Evolutionary conservation across 2,329 filamentous ascomycete genomes (phyloP).

Genomic region (Hypoxylon sp.): DNA sequence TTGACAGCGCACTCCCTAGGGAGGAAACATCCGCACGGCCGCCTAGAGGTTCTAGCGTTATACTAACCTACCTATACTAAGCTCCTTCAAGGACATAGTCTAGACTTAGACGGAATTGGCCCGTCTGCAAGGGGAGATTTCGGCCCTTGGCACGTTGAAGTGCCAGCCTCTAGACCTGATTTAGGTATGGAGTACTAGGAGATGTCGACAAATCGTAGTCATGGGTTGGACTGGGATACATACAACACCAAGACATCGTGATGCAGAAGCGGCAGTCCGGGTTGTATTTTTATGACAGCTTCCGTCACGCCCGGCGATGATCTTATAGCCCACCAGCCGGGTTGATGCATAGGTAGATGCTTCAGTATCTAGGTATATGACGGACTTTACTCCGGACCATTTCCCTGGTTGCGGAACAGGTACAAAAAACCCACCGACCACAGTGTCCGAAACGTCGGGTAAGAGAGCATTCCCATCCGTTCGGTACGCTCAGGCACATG

Average conservation of each 20-base stretch:
- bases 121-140: constrained; percentile 42
- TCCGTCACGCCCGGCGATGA: constrained; percentile 21
- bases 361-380: constrained; percentile 11
- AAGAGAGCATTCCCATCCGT: constrained; percentile 17
- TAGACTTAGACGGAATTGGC: constrained; percentile 30
- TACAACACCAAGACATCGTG: constrained; percentile 13
- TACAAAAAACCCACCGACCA: constrained; percentile 19
- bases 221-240: constrained; percentile 5
- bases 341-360: constrained; percentile 22
- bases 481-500: constrained; percentile 39
- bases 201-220: constrained; percentile 21
- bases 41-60: constrained; percentile 24
- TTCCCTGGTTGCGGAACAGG: constrained; percentile 27
- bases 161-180: constrained; percentile 24
- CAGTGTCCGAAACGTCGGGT: constrained; percentile 32
- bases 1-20: constrained; percentile 33
- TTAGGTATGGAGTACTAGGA: constrained; percentile 7
- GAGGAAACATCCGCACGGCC: constrained; percentile 11
- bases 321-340: constrained; percentile 13
- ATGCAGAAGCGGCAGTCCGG: constrained; percentile 29
- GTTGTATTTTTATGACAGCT: constrained; percentile 25
- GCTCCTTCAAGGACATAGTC: constrained; percentile 25
- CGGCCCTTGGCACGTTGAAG: constrained; percentile 34
- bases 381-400: constrained; percentile 28
- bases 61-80: constrained; percentile 20